Percentiles rank a stretch among this genome's conserved stretches.
phyloP scores from a whole-genome alignment of 257 asterid species.

The Ehretia macrophylla region DNA sequence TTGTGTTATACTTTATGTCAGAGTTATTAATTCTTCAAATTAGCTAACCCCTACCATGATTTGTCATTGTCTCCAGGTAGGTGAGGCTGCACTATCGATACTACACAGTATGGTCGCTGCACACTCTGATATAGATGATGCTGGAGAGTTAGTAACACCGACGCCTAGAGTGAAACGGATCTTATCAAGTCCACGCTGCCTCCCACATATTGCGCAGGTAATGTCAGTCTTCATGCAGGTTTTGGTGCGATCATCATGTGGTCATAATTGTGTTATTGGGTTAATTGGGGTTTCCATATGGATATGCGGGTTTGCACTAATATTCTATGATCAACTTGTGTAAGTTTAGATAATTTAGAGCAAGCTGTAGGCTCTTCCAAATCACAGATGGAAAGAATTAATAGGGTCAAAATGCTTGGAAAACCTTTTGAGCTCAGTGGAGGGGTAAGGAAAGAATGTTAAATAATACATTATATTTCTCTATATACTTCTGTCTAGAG shows the following conservation, averaged over 20 bases:
- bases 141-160: slow-evolving; percentile 98
- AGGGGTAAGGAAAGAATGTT: too few species aligned
- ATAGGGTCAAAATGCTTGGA: too few species aligned
- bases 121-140: slow-evolving; percentile 97
- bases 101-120: slow-evolving; percentile 97
- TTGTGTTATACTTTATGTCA: neutral
- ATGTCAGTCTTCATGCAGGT: slow-evolving; percentile 16
- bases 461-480: too few species aligned
- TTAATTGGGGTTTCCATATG: neutral
- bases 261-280: neutral
- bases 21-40: neutral
- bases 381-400: too few species aligned
- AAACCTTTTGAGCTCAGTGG: too few species aligned
- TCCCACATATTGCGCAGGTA: slow-evolving; percentile 98
- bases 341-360: too few species aligned
- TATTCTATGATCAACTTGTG: too few species aligned
- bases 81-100: slow-evolving; percentile 85
- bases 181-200: slow-evolving; percentile 89
- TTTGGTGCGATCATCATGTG: neutral
- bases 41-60: neutral
- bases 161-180: slow-evolving; percentile 94
- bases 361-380: too few species aligned
- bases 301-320: neutral
- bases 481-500: too few species aligned
- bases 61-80: slow-evolving; percentile 54